Evolutionary conservation across 1,284 basidiomycete species (phyloP).

Genomic region (Microbotryomycetes sp.): DNA sequence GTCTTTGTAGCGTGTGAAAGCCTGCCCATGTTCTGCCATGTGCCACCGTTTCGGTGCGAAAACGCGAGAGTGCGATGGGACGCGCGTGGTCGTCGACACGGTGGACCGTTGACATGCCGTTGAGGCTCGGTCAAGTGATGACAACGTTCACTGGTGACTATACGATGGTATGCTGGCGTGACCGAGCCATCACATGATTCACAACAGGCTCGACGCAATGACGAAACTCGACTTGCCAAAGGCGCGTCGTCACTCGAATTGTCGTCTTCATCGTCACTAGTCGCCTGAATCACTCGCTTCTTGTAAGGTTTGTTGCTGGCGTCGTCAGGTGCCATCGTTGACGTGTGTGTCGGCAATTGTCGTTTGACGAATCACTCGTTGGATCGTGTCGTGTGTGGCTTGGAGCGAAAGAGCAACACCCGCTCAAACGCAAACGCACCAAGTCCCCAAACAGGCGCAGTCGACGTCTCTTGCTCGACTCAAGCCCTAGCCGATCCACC

Average conservation of each 20-base stretch:
- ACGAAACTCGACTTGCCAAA: conserved; percentile 37
- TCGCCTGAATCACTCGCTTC: conserved; percentile 36
- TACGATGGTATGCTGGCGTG: conserved; percentile 7
- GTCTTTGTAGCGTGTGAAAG: background rate
- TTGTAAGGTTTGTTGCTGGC: conserved; percentile 19
- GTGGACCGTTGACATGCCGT: background rate
- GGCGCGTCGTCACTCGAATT: conserved; percentile 41
- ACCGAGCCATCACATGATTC: no score
- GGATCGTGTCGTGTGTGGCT: no score
- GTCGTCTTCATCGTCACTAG: conserved; percentile 24
- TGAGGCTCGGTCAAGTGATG: background rate
- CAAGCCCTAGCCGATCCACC: background rate
- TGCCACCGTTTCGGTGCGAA: background rate
- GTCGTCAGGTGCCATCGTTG: conserved; percentile 18
- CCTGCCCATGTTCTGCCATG: background rate
- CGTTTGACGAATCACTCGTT: no score
- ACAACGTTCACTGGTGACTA: conserved; percentile 1
- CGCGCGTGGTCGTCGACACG: conserved; percentile 1
- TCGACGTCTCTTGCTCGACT: background rate
- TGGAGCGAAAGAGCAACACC: no score
- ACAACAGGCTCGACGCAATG: no score
- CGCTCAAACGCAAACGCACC: background rate
- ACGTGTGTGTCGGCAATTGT: no score
- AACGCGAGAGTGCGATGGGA: background rate
- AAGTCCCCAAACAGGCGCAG: no score